These are phyloP conservation scores for Fusarium duplospermum DNA, from an alignment of 2,329 filamentous ascomycete species.

Conservation along the genomic window DNA sequence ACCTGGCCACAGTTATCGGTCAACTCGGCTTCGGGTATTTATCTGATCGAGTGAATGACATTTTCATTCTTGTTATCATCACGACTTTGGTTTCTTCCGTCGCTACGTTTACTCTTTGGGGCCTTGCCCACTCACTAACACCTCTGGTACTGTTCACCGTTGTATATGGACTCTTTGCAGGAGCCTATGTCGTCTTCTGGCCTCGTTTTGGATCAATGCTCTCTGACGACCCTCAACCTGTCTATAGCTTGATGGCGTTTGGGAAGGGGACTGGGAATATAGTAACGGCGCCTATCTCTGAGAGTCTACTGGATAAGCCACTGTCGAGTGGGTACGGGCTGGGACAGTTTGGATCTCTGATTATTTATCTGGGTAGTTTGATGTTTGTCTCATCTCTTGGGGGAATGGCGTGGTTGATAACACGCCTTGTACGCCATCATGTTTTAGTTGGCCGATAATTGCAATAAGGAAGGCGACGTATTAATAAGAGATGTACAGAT, in stretches of 20 bases:
- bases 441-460: neutral
- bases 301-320: neutral
- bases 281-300: conserved; percentile 33
- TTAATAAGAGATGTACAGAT: too few relatives aligned
- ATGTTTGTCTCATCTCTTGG: conserved; percentile 5
- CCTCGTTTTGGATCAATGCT: conserved; percentile 40
- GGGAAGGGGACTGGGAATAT: conserved; percentile 44
- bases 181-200: conserved; percentile 45
- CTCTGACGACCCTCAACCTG: conserved; percentile 37
- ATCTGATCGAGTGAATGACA: neutral
- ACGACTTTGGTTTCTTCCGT: neutral
- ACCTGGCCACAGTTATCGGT: neutral
- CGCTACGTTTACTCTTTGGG: neutral
- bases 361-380: conserved; percentile 1
- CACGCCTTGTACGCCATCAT: neutral
- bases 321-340: neutral
- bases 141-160: conserved; percentile 55
- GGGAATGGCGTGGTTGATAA: neutral
- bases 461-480: neutral
- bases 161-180: conserved; percentile 68
- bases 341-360: neutral
- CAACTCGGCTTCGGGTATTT: neutral
- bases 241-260: conserved; percentile 43
- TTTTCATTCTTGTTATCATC: neutral
- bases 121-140: neutral